Evolutionary conservation across 1,284 basidiomycete species (phyloP).

Genomic region (Moniliella sp.): DNA sequence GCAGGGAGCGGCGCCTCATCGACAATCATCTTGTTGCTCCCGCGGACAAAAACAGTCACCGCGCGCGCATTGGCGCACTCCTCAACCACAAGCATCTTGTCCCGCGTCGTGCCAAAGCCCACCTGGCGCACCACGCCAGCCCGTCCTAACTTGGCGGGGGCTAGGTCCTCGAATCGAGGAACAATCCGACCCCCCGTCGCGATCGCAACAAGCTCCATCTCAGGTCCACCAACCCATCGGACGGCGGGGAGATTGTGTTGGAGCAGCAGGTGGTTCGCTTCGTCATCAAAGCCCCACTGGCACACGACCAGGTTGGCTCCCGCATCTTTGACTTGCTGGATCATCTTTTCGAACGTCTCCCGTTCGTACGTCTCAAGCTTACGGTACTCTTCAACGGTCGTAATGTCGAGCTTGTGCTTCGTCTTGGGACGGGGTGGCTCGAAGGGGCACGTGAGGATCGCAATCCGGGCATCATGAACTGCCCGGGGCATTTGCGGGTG

Average conservation of each 20-base stretch:
- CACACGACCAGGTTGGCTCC: slow-evolving; percentile 95
- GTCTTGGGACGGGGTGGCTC: slow-evolving; percentile 96
- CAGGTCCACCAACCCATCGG: slow-evolving; percentile 93
- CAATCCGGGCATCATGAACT: slow-evolving; percentile 70
- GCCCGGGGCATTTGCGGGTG: slow-evolving; percentile 87
- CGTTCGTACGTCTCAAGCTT: slow-evolving; percentile 84
- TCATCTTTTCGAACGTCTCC: slow-evolving; percentile 89
- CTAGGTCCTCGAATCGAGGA: slow-evolving; percentile 84
- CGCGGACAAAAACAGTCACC: slow-evolving; percentile 87
- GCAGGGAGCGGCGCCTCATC: slow-evolving; percentile 86
- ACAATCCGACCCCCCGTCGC: slow-evolving; percentile 90
- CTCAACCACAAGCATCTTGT: slow-evolving; percentile 97
- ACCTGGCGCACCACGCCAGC: slow-evolving; percentile 83
- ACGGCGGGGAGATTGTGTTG: slow-evolving; percentile 95
- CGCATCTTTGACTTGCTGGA: slow-evolving; percentile 85
- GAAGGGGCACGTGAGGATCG: slow-evolving; percentile 93
- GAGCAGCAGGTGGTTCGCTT: slow-evolving; percentile 91
- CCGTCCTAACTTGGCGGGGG: slow-evolving; percentile 70
- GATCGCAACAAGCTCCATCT: slow-evolving; percentile 96
- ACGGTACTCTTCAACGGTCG: slow-evolving; percentile 89
- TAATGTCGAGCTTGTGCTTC: slow-evolving; percentile 95
- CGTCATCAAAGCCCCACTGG: slow-evolving; percentile 98
- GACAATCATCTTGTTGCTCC: slow-evolving; percentile 97
- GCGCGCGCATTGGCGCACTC: slow-evolving; percentile 90
- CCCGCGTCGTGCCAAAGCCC: slow-evolving; percentile 83